These are phyloP conservation scores for Melastoma candidum DNA, from an alignment of 441 rosid genomes.

Conservation along the genomic window DNA sequence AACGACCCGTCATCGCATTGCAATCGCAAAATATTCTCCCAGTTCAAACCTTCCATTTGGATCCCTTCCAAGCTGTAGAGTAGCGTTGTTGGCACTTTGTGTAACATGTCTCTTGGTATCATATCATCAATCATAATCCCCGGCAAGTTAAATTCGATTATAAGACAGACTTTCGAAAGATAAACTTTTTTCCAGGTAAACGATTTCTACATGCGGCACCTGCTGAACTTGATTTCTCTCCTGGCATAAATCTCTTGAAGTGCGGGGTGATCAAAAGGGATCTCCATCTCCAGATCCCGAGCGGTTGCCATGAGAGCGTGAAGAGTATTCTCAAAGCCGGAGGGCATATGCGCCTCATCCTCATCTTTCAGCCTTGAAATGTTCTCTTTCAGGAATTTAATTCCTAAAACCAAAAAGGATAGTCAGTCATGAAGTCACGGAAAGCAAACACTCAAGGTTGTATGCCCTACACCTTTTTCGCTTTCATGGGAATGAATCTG, in stretches of 20 bases:
- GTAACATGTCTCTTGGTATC: conserved; percentile 82
- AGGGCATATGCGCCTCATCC: neutral
- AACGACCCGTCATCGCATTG: conserved; percentile 78
- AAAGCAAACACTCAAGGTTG: neutral
- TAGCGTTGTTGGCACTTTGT: conserved; percentile 77
- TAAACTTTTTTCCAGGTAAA: too few species aligned
- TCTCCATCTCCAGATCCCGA: neutral
- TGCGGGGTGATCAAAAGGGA: neutral
- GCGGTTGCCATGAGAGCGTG: conserved; percentile 3
- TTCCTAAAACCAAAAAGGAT: neutral
- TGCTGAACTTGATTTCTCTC: conserved; percentile 1
- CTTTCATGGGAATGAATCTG: conserved; percentile 1
- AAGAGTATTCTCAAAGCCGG: conserved; percentile 4
- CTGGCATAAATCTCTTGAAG: neutral
- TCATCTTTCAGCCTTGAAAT: conserved; percentile 2
- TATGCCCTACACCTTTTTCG: neutral
- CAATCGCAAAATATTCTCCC: conserved; percentile 71
- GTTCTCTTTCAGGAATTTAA: conserved; percentile 2
- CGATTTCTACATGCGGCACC: neutral
- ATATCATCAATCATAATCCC: conserved; percentile 17
- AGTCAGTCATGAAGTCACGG: neutral
- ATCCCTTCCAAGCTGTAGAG: conserved; percentile 87
- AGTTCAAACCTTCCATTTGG: conserved; percentile 50
- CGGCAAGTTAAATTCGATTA: too few species aligned
- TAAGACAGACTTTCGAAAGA: too few species aligned